Evolutionary conservation across 2,329 filamentous ascomycete species (phyloP), one percentile per base, ranked within the genome.

Genomic region (Neonectria faginata): DNA sequence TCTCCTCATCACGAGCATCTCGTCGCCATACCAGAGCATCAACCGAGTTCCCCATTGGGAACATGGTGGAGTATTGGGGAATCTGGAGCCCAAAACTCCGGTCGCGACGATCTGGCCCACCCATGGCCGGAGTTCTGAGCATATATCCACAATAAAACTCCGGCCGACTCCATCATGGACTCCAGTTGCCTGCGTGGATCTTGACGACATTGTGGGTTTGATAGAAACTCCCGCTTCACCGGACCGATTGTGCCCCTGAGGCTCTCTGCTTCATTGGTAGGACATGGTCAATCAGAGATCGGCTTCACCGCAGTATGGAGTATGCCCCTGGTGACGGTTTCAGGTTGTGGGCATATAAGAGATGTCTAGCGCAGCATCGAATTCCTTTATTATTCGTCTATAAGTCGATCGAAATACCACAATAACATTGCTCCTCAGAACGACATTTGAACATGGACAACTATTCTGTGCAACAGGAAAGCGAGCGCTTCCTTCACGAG

Each of bases 391-490:
- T 31, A 1, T 18, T 14, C 8, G 9, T 16, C n/a, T 20, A 33
- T 14, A n/a, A 42, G 3, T 14, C n/a, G 20, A 20, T 8, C 22
- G 3, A 18, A 5, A 41, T 5, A 27, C 22, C 3, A 11, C 6
- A 55, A 3, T 27, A 18, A 9, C 6, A 41, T 20, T 25, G n/a
- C 5, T 18, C 22, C 20, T n/a, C 11, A 20, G 3, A 20, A 47
- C 12, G 12, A 14, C 18, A n/a, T 20, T 12, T 22, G 11, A 50
- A 22, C 9, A 63, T 63, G 61, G 51, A 41, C 4, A 42, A 20
- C 11, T 63, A 59, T 12, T 63, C 61, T n/a, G 50, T 63, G 5
- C 56, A 60, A 41, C 36, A 54, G 9, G 61, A 63, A 29, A 45
- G 48, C 27, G 11, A 54, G 12, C 55, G 61, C 31, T 42, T 63